Conservation (phyloP, 225 moss, liverwort and hornwort genomes). For the Antitrichia curtipendula region DNA sequence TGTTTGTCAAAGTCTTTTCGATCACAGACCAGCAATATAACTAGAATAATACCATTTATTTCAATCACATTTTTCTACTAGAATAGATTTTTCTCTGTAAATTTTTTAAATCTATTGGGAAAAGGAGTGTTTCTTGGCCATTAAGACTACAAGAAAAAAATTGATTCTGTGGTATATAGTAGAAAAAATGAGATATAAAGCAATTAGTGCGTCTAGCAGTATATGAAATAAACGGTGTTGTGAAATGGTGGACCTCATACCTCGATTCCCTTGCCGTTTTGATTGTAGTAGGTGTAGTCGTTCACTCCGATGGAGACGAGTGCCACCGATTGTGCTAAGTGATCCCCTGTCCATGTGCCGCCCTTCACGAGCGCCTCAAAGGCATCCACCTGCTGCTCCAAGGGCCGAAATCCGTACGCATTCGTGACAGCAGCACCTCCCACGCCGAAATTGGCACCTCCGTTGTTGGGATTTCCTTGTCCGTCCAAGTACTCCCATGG, state of each 20-base stretch:
- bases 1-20: background rate
- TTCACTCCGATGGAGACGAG: conserved; percentile 19
- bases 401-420: background rate
- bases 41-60: background rate
- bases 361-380: conserved; percentile 1
- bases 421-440: conserved; percentile 14
- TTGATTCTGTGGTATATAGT: background rate
- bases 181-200: background rate
- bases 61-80: background rate
- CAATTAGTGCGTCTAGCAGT: background rate
- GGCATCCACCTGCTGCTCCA: conserved; percentile 18
- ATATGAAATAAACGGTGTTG: background rate
- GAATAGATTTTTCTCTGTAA: too few species aligned
- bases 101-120: background rate
- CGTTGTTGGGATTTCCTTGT: conserved; percentile 5
- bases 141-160: background rate
- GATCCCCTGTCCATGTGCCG: background rate
- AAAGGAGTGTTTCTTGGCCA: background rate
- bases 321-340: conserved; percentile 10
- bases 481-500: conserved; percentile 7
- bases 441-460: conserved; percentile 19
- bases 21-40: background rate
- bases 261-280: background rate
- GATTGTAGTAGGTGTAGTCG: conserved; percentile 19
- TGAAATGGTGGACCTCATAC: background rate